Percentiles rank a stretch among this genome's conserved stretches.
Conservation (phyloP, 192 early-diverging fungal species). For the Podochytrium sp. region DNA sequence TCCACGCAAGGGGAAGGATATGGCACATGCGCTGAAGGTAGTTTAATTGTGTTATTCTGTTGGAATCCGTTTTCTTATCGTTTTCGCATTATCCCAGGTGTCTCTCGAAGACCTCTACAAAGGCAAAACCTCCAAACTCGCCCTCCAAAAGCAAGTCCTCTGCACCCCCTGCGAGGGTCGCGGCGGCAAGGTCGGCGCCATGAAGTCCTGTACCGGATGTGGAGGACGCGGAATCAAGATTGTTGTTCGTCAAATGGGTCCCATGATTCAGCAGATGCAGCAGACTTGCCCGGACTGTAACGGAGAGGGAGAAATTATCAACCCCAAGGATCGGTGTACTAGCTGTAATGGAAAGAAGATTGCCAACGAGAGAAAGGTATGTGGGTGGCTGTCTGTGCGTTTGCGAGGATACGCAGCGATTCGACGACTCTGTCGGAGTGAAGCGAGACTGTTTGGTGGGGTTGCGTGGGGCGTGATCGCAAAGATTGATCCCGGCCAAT, state of each 20-base stretch:
- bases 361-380: conserved; percentile 84
- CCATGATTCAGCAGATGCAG: conserved; percentile 99
- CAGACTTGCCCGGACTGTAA: conserved; percentile 91
- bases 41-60: not conserved
- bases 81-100: conserved; percentile 1
- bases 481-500: too few species aligned
- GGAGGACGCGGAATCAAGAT: conserved; percentile 89
- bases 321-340: conserved; percentile 89
- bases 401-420: too few species aligned
- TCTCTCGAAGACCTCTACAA: conserved; percentile 35
- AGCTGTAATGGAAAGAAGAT: conserved; percentile 90
- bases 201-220: conserved; percentile 82
- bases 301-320: conserved; percentile 90
- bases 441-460: too few species aligned
- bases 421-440: too few species aligned
- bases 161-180: conserved; percentile 91
- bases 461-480: too few species aligned
- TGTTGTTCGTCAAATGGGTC: conserved; percentile 92
- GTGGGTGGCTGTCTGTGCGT: not conserved
- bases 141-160: conserved; percentile 91
- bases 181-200: conserved; percentile 91
- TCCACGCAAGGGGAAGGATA: conserved; percentile 96
- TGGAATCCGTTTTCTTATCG: not conserved
- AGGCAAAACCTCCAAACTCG: conserved; percentile 94
- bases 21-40: conserved; percentile 85